Percentiles rank a stretch among this genome's conserved stretches.
Conservation (phyloP, 306 rosid genomes). For the Vigna trinervia region DNA sequence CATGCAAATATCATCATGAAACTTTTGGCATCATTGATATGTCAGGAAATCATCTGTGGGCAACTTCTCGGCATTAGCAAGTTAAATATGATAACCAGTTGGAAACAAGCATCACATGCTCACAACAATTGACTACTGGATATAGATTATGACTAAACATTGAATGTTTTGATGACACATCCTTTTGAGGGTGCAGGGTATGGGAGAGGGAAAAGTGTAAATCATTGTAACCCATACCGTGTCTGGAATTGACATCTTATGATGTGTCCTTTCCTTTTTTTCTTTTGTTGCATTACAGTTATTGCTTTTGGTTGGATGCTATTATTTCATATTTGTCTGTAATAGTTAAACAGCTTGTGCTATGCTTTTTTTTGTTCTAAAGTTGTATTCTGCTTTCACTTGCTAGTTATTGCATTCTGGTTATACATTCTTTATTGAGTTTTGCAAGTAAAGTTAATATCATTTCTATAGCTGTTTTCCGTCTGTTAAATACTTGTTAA, state of each 20-base stretch:
- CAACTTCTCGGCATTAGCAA: not conserved
- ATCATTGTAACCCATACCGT: slow-evolving; percentile 1
- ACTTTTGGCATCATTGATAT: slow-evolving; percentile 37
- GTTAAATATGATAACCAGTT: slow-evolving; percentile 28
- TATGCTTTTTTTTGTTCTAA: not conserved
- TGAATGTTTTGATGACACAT: not conserved
- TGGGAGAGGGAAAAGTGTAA: slow-evolving; percentile 21
- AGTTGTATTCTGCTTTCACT: slow-evolving; percentile 1
- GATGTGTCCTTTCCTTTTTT: slow-evolving; percentile 16
- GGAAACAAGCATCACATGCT: slow-evolving; percentile 29
- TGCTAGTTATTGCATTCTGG: not conserved
- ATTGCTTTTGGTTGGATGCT: not conserved
- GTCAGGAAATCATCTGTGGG: slow-evolving; percentile 29
- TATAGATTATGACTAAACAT: not conserved
- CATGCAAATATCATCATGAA: slow-evolving; percentile 33
- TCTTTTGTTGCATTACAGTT: not conserved
- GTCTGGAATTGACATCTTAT: slow-evolving; percentile 10
- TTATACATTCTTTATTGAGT: not conserved
- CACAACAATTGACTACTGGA: slow-evolving; percentile 15
- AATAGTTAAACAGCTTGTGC: not conserved
- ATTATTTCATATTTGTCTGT: not conserved
- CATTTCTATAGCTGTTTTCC: not conserved
- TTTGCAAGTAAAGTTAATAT: slow-evolving; percentile 12
- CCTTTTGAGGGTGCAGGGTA: slow-evolving; percentile 14
- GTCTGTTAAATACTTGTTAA: slow-evolving; percentile 9